These are phyloP conservation scores for Amanita muscaria DNA, from an alignment of 768 basidiomycete genomes.

Conservation along the genomic window DNA sequence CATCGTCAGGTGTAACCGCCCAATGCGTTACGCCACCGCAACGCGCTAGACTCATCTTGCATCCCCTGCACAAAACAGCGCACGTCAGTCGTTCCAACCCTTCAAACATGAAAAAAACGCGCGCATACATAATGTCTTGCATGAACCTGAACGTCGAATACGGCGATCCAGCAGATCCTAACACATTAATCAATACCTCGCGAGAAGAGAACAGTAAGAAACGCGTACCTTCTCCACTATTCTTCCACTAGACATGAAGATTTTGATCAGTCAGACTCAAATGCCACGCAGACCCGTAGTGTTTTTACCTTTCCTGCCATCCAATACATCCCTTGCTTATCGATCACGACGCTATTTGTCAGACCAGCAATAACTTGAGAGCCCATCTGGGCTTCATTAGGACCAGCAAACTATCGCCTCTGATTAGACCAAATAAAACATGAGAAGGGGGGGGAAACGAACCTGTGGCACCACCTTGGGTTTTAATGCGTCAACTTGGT, in stretches of 20 bases:
- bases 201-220: background rate
- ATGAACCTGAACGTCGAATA: conserved; percentile 83
- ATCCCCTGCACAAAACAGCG: conserved; percentile 45
- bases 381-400: conserved; percentile 57
- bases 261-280: conserved; percentile 5
- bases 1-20: conserved; percentile 66
- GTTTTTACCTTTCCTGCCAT: conserved; percentile 84
- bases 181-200: conserved; percentile 4
- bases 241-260: conserved; percentile 65
- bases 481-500: conserved; percentile 70
- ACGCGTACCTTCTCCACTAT: conserved; percentile 76
- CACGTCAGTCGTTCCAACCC: too few species aligned
- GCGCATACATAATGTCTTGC: conserved; percentile 71
- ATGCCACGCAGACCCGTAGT: too few species aligned
- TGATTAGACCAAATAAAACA: background rate
- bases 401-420: conserved; percentile 55
- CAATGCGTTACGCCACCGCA: conserved; percentile 91
- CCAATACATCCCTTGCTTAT: conserved; percentile 80
- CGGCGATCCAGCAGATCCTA: conserved; percentile 82
- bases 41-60: conserved; percentile 58
- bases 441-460: conserved; percentile 4
- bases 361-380: conserved; percentile 68
- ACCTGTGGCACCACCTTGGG: conserved; percentile 84
- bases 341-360: conserved; percentile 74
- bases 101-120: background rate